Conservation (phyloP, 2,329 filamentous ascomycete genomes). For the Neofusicoccum sp. region DNA sequence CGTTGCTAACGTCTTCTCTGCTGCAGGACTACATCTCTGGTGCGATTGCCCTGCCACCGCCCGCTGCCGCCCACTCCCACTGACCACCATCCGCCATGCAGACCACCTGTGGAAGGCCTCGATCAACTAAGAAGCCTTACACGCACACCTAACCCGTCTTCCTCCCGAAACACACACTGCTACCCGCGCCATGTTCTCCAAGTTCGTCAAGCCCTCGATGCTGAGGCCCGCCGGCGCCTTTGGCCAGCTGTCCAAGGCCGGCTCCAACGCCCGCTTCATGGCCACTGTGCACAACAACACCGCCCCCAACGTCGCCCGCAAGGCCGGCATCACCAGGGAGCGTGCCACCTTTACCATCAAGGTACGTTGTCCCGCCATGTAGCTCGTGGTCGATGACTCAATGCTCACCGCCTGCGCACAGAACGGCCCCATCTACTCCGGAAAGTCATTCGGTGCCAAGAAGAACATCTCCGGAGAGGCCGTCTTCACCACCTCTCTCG, state of each 20-base stretch:
- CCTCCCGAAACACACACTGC: slow-evolving; percentile 21
- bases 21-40: slow-evolving; percentile 66
- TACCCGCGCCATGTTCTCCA: slow-evolving; percentile 54
- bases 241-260: slow-evolving; percentile 50
- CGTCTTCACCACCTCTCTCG: slow-evolving; percentile 96
- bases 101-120: slow-evolving; percentile 72
- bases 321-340: slow-evolving; percentile 69
- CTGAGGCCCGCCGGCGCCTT: slow-evolving; percentile 45
- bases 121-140: slow-evolving; percentile 55
- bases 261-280: slow-evolving; percentile 55
- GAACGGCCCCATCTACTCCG: slow-evolving; percentile 94
- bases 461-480: slow-evolving; percentile 97
- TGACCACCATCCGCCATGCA: slow-evolving; percentile 35
- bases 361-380: slow-evolving; percentile 53
- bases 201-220: slow-evolving; percentile 56
- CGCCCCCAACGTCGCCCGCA: slow-evolving; percentile 61
- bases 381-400: neutral
- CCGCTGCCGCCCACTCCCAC: slow-evolving; percentile 16
- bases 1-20: slow-evolving; percentile 35
- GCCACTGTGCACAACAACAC: slow-evolving; percentile 71
- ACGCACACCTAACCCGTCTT: slow-evolving; percentile 20
- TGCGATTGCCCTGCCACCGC: slow-evolving; percentile 38
- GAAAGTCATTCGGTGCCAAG: slow-evolving; percentile 95
- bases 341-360: slow-evolving; percentile 94
- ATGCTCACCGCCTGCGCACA: slow-evolving; percentile 38